phyloP scores from a whole-genome alignment of 1,284 basidiomycete species.

The Moesziomyces sp. region DNA sequence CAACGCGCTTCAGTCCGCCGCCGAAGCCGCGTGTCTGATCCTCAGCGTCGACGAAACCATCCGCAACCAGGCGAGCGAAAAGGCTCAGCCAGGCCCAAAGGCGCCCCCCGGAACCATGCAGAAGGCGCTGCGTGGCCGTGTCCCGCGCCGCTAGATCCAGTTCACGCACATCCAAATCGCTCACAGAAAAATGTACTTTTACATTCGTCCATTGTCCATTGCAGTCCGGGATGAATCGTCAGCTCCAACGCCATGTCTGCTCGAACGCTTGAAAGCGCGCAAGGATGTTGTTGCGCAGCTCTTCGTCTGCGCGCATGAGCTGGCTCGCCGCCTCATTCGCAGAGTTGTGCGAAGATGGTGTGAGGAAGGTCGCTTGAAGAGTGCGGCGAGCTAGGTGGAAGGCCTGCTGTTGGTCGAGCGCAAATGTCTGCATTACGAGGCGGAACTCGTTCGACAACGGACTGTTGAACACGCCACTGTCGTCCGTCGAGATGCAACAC shows the following conservation, averaged over 20 bases:
- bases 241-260: conserved; percentile 2
- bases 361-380: conserved; percentile 14
- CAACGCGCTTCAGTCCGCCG: conserved; percentile 92
- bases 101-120: conserved; percentile 64
- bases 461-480: conserved; percentile 46
- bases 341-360: neutral
- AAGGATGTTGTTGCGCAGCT: neutral
- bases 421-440: conserved; percentile 35
- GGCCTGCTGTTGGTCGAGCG: conserved; percentile 7
- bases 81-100: conserved; percentile 55
- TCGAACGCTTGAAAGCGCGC: conserved; percentile 7
- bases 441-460: conserved; percentile 40
- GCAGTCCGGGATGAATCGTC: neutral
- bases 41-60: conserved; percentile 67
- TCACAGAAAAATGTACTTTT: conserved; percentile 11
- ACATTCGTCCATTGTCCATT: neutral
- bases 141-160: conserved; percentile 32
- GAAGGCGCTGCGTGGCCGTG: conserved; percentile 58
- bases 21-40: conserved; percentile 95
- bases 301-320: neutral
- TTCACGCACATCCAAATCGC: neutral
- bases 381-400: conserved; percentile 13
- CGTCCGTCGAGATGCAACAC: conserved; percentile 48
- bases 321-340: neutral
- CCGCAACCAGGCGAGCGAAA: conserved; percentile 59